Evolutionary conservation across 352 stramenopile genomes (phyloP).

Genomic region (Phytophthora tentaculata): DNA sequence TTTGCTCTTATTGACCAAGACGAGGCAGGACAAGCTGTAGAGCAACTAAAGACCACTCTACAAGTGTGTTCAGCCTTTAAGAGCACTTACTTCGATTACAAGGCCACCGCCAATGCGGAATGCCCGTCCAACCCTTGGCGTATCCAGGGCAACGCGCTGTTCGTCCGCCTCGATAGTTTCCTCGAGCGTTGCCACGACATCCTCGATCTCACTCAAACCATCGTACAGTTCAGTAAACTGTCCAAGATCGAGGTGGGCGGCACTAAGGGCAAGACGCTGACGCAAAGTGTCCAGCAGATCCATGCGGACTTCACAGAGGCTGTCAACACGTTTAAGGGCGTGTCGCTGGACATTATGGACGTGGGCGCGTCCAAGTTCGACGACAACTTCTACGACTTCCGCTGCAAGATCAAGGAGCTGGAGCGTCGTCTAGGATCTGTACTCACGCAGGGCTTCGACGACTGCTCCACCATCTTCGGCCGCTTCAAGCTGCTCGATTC

Average conservation of each 20-base stretch:
- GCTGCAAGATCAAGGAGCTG: conserved; percentile 98
- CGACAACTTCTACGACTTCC: conserved; percentile 98
- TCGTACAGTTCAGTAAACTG: conserved; percentile 98
- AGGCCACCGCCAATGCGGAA: conserved; percentile 95
- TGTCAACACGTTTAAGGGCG: conserved; percentile 95
- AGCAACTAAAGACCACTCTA: conserved; percentile 94
- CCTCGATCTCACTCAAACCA: conserved; percentile 97
- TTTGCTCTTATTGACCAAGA: conserved; percentile 98
- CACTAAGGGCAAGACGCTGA: conserved; percentile 97
- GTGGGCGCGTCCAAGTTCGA: conserved; percentile 97
- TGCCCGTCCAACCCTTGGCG: conserved; percentile 98
- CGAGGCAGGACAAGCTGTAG: conserved; percentile 92
- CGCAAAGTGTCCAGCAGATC: conserved; percentile 94
- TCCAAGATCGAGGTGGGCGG: conserved; percentile 97
- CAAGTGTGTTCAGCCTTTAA: conserved; percentile 97
- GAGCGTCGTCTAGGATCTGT: conserved; percentile 97
- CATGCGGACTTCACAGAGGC: conserved; percentile 95
- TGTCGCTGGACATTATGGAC: conserved; percentile 99
- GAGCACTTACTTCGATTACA: conserved; percentile 98
- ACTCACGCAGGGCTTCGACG: conserved; percentile 96
- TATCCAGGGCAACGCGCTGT: conserved; percentile 98
- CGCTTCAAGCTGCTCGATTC: conserved; percentile 98
- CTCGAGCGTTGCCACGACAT: conserved; percentile 98
- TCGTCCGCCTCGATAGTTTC: conserved; percentile 97
- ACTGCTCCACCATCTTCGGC: conserved; percentile 97